Conservation (phyloP, 2,329 filamentous ascomycete species). For the Monosporascus sp. region DNA sequence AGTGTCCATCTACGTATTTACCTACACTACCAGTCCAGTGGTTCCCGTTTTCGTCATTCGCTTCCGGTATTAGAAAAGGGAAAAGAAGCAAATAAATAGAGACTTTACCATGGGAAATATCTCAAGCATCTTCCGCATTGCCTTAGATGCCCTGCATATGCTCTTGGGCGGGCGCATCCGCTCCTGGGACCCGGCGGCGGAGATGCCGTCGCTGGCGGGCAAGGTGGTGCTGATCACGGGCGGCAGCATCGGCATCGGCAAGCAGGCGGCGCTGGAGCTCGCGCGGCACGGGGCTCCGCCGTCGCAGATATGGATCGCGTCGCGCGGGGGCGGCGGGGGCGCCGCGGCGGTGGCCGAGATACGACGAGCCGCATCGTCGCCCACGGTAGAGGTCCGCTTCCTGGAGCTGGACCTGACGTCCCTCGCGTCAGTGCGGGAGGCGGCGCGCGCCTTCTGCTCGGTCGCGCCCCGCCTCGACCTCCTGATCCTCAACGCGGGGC, state of each 20-base stretch:
- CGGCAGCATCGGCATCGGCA: constrained; percentile 33
- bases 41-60: too few species aligned
- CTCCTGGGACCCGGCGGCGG: constrained; percentile 1
- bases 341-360: constrained; percentile 17
- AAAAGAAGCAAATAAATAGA: too few species aligned
- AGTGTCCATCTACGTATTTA: too few species aligned
- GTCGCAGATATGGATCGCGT: constrained; percentile 9
- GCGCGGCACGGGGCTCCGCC: constrained; percentile 24
- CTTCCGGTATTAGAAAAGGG: too few species aligned
- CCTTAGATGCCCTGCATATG: background rate
- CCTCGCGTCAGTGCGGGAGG: constrained; percentile 25
- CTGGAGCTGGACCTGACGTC: constrained; percentile 31
- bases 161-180: background rate
- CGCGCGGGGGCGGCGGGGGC: constrained; percentile 24
- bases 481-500: constrained; percentile 36
- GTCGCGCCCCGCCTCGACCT: constrained; percentile 30
- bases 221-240: constrained; percentile 33
- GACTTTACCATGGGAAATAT: background rate
- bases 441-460: constrained; percentile 22
- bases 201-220: constrained; percentile 26
- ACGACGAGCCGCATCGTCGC: constrained; percentile 13
- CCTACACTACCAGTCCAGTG: too few species aligned
- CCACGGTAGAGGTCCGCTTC: constrained; percentile 8
- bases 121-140: background rate
- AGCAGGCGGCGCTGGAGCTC: constrained; percentile 30